These are phyloP conservation scores for Talaromyces sp. DNA, from an alignment of 2,329 filamentous ascomycete genomes.

Conservation along the genomic window DNA sequence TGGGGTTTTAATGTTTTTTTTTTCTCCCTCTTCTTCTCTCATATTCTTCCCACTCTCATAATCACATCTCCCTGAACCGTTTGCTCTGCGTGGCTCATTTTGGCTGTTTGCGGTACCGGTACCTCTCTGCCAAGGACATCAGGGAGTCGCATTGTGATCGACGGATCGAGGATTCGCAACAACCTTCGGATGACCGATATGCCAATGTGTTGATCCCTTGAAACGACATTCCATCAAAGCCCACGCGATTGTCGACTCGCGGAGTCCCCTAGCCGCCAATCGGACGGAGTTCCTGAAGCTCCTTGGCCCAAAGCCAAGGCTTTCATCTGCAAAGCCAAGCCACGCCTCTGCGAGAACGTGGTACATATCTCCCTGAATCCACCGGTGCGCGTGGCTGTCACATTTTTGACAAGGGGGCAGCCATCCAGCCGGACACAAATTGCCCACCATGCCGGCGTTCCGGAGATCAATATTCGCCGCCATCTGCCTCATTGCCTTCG, in stretches of 20 bases:
- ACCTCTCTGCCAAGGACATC: constrained; percentile 14
- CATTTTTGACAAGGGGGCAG: constrained; percentile 3
- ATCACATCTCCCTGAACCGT: neutral
- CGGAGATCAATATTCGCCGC: constrained; percentile 74
- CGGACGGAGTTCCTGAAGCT: constrained; percentile 1
- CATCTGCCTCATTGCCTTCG: constrained; percentile 66
- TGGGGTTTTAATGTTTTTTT: neutral
- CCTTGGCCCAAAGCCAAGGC: neutral
- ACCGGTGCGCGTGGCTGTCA: constrained; percentile 14
- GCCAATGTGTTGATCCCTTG: constrained; percentile 12
- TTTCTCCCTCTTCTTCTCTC: neutral
- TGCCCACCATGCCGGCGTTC: constrained; percentile 70
- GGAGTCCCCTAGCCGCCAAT: constrained; percentile 12
- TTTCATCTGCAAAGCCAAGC: constrained; percentile 4
- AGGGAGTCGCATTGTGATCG: constrained; percentile 19
- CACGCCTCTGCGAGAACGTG: neutral
- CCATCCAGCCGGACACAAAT: constrained; percentile 3
- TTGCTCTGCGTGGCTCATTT: neutral
- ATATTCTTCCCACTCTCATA: neutral
- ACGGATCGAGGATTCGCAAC: constrained; percentile 14
- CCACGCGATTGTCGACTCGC: constrained; percentile 2
- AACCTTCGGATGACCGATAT: constrained; percentile 15
- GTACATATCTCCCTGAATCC: neutral
- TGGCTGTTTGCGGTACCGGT: constrained; percentile 7
- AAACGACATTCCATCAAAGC: constrained; percentile 8